phyloP scores from a whole-genome alignment of 1,284 basidiomycete species.

The Rhodofomes roseus region DNA sequence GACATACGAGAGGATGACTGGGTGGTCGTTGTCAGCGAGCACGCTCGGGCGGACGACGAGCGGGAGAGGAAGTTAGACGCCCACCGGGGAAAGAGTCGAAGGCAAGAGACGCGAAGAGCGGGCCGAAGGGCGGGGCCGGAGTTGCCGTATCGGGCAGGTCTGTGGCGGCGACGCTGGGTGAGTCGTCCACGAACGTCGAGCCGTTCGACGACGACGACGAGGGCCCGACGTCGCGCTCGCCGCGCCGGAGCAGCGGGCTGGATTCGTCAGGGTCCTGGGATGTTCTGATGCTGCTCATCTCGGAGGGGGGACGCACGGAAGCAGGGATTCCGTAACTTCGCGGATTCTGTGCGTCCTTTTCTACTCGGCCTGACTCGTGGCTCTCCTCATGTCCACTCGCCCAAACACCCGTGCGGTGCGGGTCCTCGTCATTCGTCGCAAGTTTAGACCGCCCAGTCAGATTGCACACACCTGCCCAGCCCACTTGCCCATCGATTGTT shows the following conservation, averaged over 20 bases:
- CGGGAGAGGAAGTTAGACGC: slow-evolving; percentile 12
- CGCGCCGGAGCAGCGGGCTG: slow-evolving; percentile 16
- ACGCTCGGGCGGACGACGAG: not conserved
- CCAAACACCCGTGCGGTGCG: not conserved
- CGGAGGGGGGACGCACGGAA: slow-evolving; percentile 4
- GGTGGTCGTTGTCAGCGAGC: not conserved
- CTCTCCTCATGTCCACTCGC: slow-evolving; percentile 4
- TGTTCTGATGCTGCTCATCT: slow-evolving; percentile 3
- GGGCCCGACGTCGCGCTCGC: not conserved
- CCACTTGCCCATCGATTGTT: slow-evolving; percentile 1
- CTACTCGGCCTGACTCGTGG: slow-evolving; percentile 4
- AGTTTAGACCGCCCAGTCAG: not conserved
- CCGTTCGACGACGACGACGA: slow-evolving; percentile 8
- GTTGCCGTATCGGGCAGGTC: slow-evolving; percentile 16
- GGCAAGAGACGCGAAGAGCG: slow-evolving; percentile 44
- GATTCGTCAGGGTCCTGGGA: slow-evolving; percentile 12
- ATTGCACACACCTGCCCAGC: not conserved
- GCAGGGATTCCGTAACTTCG: slow-evolving; percentile 1
- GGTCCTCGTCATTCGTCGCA: not conserved
- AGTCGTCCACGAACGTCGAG: slow-evolving; percentile 12
- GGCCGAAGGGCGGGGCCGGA: slow-evolving; percentile 29
- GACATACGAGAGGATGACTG: slow-evolving; percentile 46
- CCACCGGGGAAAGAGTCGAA: slow-evolving; percentile 54
- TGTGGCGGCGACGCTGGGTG: slow-evolving; percentile 12
- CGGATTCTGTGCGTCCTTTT: slow-evolving; percentile 5